Percentiles rank a stretch among this genome's conserved stretches.
phyloP scores from a whole-genome alignment of 2,329 filamentous ascomycete species.

The Dendryphion nanum region DNA sequence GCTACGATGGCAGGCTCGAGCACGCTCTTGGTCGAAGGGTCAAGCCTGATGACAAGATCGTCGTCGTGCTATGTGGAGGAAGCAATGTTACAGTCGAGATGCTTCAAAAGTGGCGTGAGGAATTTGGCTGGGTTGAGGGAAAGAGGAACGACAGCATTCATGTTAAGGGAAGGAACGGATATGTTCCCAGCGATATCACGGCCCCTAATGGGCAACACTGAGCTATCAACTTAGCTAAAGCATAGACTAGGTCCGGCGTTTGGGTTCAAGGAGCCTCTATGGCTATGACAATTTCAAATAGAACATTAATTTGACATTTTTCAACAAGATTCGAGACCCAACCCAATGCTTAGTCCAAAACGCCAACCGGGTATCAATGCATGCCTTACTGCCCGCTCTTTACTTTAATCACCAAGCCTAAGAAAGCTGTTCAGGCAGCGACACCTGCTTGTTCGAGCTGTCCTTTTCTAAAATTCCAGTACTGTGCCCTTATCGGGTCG shows the following conservation, averaged over 20 bases:
- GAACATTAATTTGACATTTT: no score
- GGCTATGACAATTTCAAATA: no score
- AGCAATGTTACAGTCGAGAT: constrained; percentile 53
- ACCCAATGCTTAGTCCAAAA: no score
- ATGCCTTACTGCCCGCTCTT: not conserved
- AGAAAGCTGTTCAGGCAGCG: constrained; percentile 22
- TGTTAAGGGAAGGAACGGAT: not conserved
- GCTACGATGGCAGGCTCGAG: constrained; percentile 20
- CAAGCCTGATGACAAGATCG: constrained; percentile 67
- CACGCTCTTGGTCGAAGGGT: constrained; percentile 33
- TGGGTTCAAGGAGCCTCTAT: no score
- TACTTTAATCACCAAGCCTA: not conserved
- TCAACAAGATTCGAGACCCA: no score
- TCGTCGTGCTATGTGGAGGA: constrained; percentile 79
- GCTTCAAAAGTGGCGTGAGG: constrained; percentile 49
- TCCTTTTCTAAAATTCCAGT: constrained; percentile 77
- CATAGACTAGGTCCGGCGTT: no score
- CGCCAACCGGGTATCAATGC: constrained; percentile 20
- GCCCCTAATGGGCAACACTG: no score
- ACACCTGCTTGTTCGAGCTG: constrained; percentile 24
- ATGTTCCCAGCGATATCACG: constrained; percentile 9
- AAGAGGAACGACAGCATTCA: constrained; percentile 1
- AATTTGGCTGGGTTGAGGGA: constrained; percentile 29
- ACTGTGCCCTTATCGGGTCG: constrained; percentile 86
- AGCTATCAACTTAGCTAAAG: no score